Evolutionary conservation across 495 filamentous ascomycete genomes (phyloP), one percentile per base, ranked within the genome.

Genomic region (Penicillium flavigenum): DNA sequence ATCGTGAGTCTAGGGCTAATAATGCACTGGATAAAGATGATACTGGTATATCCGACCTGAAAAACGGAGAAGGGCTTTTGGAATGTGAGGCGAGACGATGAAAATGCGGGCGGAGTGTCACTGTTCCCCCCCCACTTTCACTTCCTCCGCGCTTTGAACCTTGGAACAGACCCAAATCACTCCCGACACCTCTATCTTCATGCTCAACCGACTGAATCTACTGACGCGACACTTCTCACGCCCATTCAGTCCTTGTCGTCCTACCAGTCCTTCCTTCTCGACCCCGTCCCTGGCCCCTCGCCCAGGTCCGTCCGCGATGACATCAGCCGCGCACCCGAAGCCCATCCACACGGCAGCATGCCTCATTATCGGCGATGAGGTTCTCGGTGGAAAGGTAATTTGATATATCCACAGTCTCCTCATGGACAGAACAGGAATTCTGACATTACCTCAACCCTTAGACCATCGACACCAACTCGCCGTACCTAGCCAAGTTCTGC

Each of bases 301-400:
- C 31, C 61, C 16, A 50, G 48, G 44, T 60, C 63, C 51, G 54
- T 60, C 61, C 68, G 67, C 79, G 59, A 89, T 88, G 79, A 79
- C 82, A 74, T 81, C 78, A 76, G 71, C 74, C 58, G 65, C 69
- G 26, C 72, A 79, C 56, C 78, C 77, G 49, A 81, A 81, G 62
- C 84, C 79, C 56, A 94, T 96, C 57, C 85, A 91, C 66, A 97
- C 93, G 47, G 94, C 94, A 29, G 94, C 89, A 56, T 96, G 91
- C 67, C 75, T 98, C 46, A 91, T 98, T 60, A 98, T 98, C 62
- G 94, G 94, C 20, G 93, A 98, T 73, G 94, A 98, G 68, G 90
- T 98, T 4, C 80, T 98, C 3, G 91, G 90, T n/a, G 94, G 94
- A 59, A 98, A 98, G 88, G 93, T 90, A 66, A 60, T 44, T 14